Evolutionary conservation across 2,329 filamentous ascomycete genomes (phyloP), one percentile per base, ranked within the genome.

Genomic region (Diaporthe citriasiana): DNA sequence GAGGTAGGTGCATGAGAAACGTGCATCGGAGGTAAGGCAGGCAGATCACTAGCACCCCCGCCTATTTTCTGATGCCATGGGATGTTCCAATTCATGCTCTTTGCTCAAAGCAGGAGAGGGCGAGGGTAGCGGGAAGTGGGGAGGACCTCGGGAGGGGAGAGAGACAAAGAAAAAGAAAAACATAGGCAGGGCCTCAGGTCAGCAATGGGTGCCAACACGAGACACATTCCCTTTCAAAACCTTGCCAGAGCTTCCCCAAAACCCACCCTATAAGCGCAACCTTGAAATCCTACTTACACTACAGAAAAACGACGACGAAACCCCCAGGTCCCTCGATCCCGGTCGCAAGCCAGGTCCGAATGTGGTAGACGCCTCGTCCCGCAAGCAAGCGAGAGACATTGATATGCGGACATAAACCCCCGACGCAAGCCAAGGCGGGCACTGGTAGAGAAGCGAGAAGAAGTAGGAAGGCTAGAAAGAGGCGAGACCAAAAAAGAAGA

Each of bases 371-470:
- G 59, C 59, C 59, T 63, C 59, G 40, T 63, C 59, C 40, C 59
- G 40, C 38, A 12, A 10, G n/a, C 47, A 63, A 63, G 40, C 59
- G 59, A 47, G 40, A 63, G 59, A 63, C 59, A 63, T 12, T 63
- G 59, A 63, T 63, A 40, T 27, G 59, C 40, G 40, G 59, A 63
- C 59, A 63, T 63, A 63, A 63, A 45, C 40, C 40, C 59, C 59
- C 59, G 59, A 63, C 27, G 59, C 59, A 63, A 42, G 59, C 59
- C 59, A 63, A 47, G 59, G 17, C 59, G 59, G 25, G 33, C 40
- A n/a, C 57, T 1, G 8, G 57, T n/a, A 45, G 10, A 10, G 25
- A 33, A 47, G 59, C 56, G 56, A 60, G 25, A 30, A 42, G 57
- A 59, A 40, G 55, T 13, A 59, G 17, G 2, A 38, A n/a, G n/a